Evolutionary conservation across 805 yeast genomes (phyloP).

Genomic region (Ascoidea rubescens): DNA sequence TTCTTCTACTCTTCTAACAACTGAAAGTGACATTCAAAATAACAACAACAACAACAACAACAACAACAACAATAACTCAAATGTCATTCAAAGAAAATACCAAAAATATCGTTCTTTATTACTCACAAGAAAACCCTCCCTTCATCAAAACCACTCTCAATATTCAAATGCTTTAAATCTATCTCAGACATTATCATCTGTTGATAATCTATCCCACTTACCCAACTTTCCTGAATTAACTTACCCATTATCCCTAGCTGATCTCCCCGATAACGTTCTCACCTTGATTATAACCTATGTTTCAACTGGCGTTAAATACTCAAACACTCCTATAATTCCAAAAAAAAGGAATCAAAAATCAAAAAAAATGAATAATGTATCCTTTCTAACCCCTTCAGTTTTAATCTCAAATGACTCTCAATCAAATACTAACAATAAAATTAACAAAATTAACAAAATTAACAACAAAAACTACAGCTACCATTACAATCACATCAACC

Average conservation of each 20-base stretch:
- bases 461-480: background rate
- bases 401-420: constrained; percentile 1
- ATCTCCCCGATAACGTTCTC: background rate
- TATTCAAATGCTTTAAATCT: background rate
- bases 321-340: background rate
- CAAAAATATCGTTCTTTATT: constrained; percentile 8
- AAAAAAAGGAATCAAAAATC: too few species aligned
- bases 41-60: too few species aligned
- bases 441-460: background rate
- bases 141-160: background rate
- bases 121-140: constrained; percentile 3
- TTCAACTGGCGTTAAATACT: background rate
- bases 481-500: background rate
- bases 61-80: constrained; percentile 1
- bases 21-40: too few species aligned
- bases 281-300: too few species aligned
- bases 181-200: background rate
- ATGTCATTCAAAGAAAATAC: constrained; percentile 4
- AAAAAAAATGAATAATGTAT: background rate
- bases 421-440: background rate
- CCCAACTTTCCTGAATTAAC: too few species aligned
- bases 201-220: background rate
- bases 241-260: background rate
- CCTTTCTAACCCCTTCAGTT: background rate
- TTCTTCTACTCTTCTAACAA: too few species aligned